Evolutionary conservation across 2,329 filamentous ascomycete species (phyloP), one percentile per base, ranked within the genome.

Genomic region (Venturia effusa): DNA sequence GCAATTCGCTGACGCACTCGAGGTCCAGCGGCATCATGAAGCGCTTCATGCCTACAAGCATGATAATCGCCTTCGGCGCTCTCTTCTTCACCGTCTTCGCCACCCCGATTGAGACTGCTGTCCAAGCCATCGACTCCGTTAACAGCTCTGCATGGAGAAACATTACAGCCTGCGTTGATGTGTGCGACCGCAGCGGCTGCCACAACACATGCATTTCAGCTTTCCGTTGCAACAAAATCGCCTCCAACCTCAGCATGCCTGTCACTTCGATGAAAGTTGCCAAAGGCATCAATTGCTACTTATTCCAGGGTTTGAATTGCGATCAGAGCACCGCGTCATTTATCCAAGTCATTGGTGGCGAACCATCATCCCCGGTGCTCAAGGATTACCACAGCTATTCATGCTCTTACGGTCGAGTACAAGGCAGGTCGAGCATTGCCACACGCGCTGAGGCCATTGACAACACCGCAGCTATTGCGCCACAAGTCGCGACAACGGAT

Each of bases 161-260:
- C 37, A 39, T 39, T 4, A 41, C 40, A 3, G 11, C 40, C 40
- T 41, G 40, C 13, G 40, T 41, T 41, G 40, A 17, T 41, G 40
- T 41, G 4, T 41, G 40, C 40, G 11, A 41, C 40, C 40, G 40
- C 40, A 41, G 40, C 19, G 40, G 11, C 40, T 41, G 40, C 40
- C 40, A 41, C 7, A 10, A 7, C 40, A 69, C 73, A 19, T 71
- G 70, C 7, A 71, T 68, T 73, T 74, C 74, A 62, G 40, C 40
- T 17, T 15, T 41, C 40, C 11, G 4, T 41, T 41, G 40, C 40
- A 41, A 17, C 40, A 6, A 17, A 41, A 15, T 41, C 40, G 13
- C 40, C 11, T 10, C 40, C 5, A 41, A 17, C 13, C 40, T 41
- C n/a, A n/a, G n/a, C n/a, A 41, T 41, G 40, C 40, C 5, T 41